Evolutionary conservation across 192 early-diverging fungal genomes (phyloP).

Genomic region (Geranomyces variabilis): DNA sequence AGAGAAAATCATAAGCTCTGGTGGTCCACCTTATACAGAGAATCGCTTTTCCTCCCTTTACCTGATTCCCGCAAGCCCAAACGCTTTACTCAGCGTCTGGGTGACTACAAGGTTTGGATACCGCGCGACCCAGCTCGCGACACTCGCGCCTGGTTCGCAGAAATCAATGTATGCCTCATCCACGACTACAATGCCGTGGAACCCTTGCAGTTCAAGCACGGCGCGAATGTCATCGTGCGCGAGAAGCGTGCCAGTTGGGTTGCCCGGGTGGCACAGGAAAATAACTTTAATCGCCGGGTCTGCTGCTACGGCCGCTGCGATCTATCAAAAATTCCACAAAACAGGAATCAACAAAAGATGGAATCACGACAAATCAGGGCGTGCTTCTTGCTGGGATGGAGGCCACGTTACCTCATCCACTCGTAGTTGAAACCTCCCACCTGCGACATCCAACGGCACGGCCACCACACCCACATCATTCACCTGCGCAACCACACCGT

Average conservation of each 20-base stretch:
- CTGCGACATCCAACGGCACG: constrained; percentile 78
- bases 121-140: constrained; percentile 73
- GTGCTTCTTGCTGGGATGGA: background rate
- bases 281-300: constrained; percentile 86
- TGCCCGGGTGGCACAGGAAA: constrained; percentile 98
- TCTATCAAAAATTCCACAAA: background rate
- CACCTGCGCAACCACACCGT: constrained; percentile 86
- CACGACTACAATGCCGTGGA: constrained; percentile 88
- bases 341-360: background rate
- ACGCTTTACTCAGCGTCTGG: constrained; percentile 98
- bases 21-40: too few relatives aligned
- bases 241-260: constrained; percentile 92
- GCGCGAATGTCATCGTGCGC: constrained; percentile 65
- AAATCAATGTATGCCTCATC: constrained; percentile 99
- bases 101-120: constrained; percentile 95
- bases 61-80: constrained; percentile 97
- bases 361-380: too few relatives aligned
- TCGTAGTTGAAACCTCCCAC: constrained; percentile 69
- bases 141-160: constrained; percentile 69
- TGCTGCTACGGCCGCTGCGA: constrained; percentile 42
- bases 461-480: constrained; percentile 93
- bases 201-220: constrained; percentile 67
- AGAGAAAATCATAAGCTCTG: too few relatives aligned
- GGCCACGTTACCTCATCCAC: constrained; percentile 56
- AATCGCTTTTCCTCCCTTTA: too few relatives aligned